phyloP scores from a whole-genome alignment of 75 land plant genomes.

The Pseudotsuga menziesii region DNA sequence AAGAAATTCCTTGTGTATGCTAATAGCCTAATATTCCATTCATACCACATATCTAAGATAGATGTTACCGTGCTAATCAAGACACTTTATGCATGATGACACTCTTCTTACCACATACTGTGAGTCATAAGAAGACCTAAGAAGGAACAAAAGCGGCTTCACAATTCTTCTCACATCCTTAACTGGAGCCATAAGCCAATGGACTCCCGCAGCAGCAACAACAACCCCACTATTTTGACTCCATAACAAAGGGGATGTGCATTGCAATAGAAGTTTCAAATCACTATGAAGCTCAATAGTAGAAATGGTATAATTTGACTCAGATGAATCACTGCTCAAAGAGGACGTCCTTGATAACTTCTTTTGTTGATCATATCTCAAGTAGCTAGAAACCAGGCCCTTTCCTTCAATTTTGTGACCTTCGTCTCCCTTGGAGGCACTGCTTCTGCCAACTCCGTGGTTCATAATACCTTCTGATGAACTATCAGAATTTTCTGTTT shows the following conservation, averaged over 20 bases:
- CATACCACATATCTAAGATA: no score
- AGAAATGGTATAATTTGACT: slow-evolving; percentile 15
- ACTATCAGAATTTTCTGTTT: slow-evolving; percentile 15
- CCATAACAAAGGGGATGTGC: slow-evolving; percentile 83
- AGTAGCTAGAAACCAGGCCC: slow-evolving; percentile 27
- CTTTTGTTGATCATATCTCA: slow-evolving; percentile 41
- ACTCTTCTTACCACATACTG: slow-evolving; percentile 83
- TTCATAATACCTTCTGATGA: background rate
- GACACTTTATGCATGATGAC: no score
- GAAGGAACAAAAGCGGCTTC: slow-evolving; percentile 81
- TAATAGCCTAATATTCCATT: slow-evolving; percentile 1
- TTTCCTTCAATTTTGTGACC: slow-evolving; percentile 11
- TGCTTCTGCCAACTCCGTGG: no score
- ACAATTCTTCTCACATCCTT: slow-evolving; percentile 64
- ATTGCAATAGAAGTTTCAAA: slow-evolving; percentile 62
- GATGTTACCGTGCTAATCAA: no score
- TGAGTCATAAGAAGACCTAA: slow-evolving; percentile 82
- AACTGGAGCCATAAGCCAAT: slow-evolving; percentile 83
- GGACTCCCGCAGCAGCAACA: slow-evolving; percentile 89
- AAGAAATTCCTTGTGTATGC: background rate
- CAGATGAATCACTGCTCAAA: slow-evolving; percentile 3
- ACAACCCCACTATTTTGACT: slow-evolving; percentile 97
- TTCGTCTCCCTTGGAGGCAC: background rate
- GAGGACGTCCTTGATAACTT: slow-evolving; percentile 20
- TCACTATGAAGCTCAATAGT: slow-evolving; percentile 53